Evolutionary conservation across 352 stramenopile species (phyloP).

Genomic region (Phytophthora sojae): DNA sequence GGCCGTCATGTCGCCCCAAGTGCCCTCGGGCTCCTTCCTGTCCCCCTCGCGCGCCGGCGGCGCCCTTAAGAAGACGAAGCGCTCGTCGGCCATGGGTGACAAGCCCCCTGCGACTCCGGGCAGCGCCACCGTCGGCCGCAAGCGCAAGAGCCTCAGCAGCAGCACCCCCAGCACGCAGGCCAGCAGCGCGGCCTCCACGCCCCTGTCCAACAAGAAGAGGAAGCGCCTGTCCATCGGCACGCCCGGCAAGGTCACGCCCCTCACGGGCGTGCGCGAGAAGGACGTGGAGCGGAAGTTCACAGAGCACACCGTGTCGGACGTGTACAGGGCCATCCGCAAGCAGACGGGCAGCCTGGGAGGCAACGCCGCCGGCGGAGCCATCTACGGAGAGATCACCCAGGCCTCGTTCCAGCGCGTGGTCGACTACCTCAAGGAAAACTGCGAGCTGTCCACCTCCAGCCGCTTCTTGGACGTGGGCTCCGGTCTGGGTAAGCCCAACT

Average conservation of each 20-base stretch:
- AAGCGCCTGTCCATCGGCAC: slow-evolving; percentile 68
- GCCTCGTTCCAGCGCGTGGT: slow-evolving; percentile 97
- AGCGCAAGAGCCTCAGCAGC: slow-evolving; percentile 58
- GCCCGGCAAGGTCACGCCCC: slow-evolving; percentile 76
- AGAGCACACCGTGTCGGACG: slow-evolving; percentile 84
- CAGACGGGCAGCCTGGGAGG: slow-evolving; percentile 94
- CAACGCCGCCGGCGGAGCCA: slow-evolving; percentile 95
- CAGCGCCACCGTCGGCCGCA: slow-evolving; percentile 37
- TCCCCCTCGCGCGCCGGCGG: slow-evolving; percentile 20
- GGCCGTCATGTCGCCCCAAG: slow-evolving; percentile 28
- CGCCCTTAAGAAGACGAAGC: slow-evolving; percentile 17
- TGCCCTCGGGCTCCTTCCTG: slow-evolving; percentile 20
- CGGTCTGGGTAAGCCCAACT: slow-evolving; percentile 97
- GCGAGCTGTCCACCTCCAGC: slow-evolving; percentile 85
- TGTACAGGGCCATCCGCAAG: slow-evolving; percentile 95
- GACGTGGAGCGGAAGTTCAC: slow-evolving; percentile 82
- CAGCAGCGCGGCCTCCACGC: slow-evolving; percentile 25
- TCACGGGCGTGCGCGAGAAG: slow-evolving; percentile 60
- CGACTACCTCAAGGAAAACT: slow-evolving; percentile 95
- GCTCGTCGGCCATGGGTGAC: slow-evolving; percentile 2
- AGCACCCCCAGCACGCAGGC: slow-evolving; percentile 25
- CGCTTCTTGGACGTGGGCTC: slow-evolving; percentile 98
- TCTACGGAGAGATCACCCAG: slow-evolving; percentile 98
- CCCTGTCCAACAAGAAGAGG: slow-evolving; percentile 60
- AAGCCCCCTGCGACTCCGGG: slow-evolving; percentile 5